phyloP scores from a whole-genome alignment of 106 monocot species.

The Allium cepa region DNA sequence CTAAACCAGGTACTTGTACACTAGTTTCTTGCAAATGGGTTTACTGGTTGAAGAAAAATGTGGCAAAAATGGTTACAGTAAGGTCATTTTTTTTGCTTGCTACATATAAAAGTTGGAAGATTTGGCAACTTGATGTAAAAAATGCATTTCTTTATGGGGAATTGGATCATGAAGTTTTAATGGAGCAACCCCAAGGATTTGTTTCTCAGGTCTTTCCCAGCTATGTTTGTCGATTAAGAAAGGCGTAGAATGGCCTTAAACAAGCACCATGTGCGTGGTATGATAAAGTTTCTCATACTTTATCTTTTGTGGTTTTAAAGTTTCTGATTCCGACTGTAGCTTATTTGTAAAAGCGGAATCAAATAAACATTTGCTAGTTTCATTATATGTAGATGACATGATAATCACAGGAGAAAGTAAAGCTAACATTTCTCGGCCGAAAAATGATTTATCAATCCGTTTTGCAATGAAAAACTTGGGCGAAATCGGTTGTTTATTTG shows the following conservation, averaged over 20 bases:
- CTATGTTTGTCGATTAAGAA: too few relatives aligned
- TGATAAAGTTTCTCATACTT: too few relatives aligned
- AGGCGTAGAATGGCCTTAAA: too few relatives aligned
- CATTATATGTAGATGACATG: slow-evolving; percentile 4
- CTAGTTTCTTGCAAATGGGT: slow-evolving; percentile 7
- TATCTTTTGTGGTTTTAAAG: too few relatives aligned
- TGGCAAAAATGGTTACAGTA: slow-evolving; percentile 13
- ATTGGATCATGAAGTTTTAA: too few relatives aligned
- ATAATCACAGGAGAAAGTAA: not conserved
- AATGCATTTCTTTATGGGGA: too few relatives aligned
- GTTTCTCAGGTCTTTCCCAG: too few relatives aligned
- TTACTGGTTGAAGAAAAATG: slow-evolving; percentile 4
- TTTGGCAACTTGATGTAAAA: too few relatives aligned
- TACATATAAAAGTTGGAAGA: slow-evolving; percentile 6
- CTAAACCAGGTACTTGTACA: slow-evolving; percentile 1
- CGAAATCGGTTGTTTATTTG: too few relatives aligned
- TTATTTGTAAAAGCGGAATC: not conserved
- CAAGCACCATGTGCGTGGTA: too few relatives aligned
- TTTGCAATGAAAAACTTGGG: slow-evolving; percentile 12
- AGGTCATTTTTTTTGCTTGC: slow-evolving; percentile 10
- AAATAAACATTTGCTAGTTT: slow-evolving; percentile 4
- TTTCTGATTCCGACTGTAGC: too few relatives aligned
- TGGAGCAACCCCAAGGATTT: too few relatives aligned
- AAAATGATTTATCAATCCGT: not conserved
- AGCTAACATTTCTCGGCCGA: not conserved